A percentile compares a stretch with the other conserved stretches of the same genome.
These are phyloP conservation scores for Coniferiporia weirii DNA, from an alignment of 1,284 basidiomycete species.

Conservation along the genomic window DNA sequence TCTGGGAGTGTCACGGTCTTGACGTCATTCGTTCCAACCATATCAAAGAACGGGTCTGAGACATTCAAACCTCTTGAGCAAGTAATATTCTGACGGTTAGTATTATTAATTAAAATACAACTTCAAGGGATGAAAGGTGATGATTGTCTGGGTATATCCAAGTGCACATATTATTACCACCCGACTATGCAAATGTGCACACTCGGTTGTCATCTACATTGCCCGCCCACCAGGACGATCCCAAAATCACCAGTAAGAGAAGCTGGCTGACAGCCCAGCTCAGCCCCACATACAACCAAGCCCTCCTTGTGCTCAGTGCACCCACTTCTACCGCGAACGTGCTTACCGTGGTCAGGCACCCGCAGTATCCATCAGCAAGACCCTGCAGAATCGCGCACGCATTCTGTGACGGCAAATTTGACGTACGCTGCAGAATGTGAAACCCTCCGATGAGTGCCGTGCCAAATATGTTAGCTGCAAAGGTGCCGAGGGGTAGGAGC, in stretches of 20 bases:
- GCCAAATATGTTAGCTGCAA: slow-evolving; percentile 79
- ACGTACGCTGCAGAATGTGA: slow-evolving; percentile 62
- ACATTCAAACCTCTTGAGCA: too few relatives aligned
- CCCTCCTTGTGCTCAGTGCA: slow-evolving; percentile 50
- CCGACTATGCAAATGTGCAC: slow-evolving; percentile 32
- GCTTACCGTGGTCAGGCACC: slow-evolving; percentile 90
- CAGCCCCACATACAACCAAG: slow-evolving; percentile 61
- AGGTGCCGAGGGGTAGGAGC: slow-evolving; percentile 82
- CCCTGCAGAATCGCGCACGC: slow-evolving; percentile 76
- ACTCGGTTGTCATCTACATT: slow-evolving; percentile 36
- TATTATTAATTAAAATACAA: too few relatives aligned
- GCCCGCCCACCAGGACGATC: slow-evolving; percentile 59
- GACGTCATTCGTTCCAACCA: background rate
- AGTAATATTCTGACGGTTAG: too few relatives aligned
- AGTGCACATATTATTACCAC: too few relatives aligned
- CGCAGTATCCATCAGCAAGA: slow-evolving; percentile 89
- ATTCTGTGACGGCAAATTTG: slow-evolving; percentile 38
- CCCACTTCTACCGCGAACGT: slow-evolving; percentile 86
- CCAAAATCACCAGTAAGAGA: slow-evolving; percentile 72
- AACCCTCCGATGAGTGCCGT: slow-evolving; percentile 72
- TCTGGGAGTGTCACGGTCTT: background rate
- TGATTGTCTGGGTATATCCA: too few relatives aligned
- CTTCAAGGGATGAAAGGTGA: too few relatives aligned
- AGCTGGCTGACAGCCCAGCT: slow-evolving; percentile 73
- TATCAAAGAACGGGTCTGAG: background rate